Evolutionary conservation across 1,284 basidiomycete genomes (phyloP).

Genomic region (Pyrrhoderma noxium): DNA sequence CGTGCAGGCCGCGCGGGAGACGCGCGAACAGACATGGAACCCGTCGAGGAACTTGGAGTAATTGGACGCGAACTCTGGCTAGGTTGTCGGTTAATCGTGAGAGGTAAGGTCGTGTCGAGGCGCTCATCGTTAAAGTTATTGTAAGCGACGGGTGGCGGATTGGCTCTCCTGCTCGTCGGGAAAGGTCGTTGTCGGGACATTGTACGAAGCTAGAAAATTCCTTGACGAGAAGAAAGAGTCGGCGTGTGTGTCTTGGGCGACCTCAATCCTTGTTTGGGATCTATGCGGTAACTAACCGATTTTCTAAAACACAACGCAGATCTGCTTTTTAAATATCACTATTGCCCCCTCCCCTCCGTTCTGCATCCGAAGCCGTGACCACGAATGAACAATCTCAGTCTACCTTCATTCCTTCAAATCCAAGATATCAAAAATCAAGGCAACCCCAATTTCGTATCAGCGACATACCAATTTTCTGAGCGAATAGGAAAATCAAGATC

Average conservation of each 20-base stretch:
- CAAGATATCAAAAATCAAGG: neutral
- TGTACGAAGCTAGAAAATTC: neutral
- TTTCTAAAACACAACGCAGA: neutral
- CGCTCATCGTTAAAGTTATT: constrained; percentile 7
- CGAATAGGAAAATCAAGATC: constrained; percentile 8
- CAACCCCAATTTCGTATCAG: neutral
- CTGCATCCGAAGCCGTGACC: neutral
- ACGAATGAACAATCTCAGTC: no score
- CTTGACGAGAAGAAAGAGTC: neutral
- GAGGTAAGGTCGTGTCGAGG: constrained; percentile 16
- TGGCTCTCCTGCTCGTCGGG: constrained; percentile 14
- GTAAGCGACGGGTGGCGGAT: constrained; percentile 9
- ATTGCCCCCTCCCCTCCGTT: neutral
- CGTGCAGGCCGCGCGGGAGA: constrained; percentile 22
- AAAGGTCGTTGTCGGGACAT: constrained; percentile 17
- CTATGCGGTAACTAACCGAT: neutral
- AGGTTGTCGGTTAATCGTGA: constrained; percentile 17
- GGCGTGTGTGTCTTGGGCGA: neutral
- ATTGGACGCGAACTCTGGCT: constrained; percentile 13
- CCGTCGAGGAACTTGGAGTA: constrained; percentile 18
- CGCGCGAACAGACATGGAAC: constrained; percentile 9
- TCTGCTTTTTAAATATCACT: neutral
- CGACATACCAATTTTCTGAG: constrained; percentile 8
- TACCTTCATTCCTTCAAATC: constrained; percentile 10
- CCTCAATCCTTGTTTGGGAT: neutral